phyloP scores from a whole-genome alignment of 2,329 filamentous ascomycete species.

The Bipolaris sorokiniana region DNA sequence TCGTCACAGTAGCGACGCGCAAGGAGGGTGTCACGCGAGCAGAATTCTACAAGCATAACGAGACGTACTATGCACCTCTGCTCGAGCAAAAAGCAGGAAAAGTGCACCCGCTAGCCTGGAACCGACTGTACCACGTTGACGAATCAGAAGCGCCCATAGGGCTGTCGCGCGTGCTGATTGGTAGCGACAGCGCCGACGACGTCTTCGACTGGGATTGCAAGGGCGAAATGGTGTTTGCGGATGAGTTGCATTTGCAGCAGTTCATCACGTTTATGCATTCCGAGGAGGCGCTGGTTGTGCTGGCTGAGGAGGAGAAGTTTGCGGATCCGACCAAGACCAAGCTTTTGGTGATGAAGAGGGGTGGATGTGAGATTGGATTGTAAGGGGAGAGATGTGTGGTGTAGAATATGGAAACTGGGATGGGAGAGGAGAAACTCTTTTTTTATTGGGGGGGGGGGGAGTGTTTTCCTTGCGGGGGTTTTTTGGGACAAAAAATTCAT shows the following conservation, averaged over 20 bases:
- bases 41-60: conserved; percentile 24
- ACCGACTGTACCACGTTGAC: conserved; percentile 22
- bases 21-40: conserved; percentile 22
- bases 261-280: conserved; percentile 29
- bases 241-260: conserved; percentile 30
- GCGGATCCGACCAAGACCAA: conserved; percentile 20
- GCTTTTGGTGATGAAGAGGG: conserved; percentile 25
- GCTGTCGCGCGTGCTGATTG: conserved; percentile 17
- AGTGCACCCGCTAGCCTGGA: conserved; percentile 27
- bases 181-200: conserved; percentile 11
- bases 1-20: conserved; percentile 21
- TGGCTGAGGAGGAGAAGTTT: conserved; percentile 30
- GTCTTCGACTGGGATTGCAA: conserved; percentile 30
- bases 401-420: background rate
- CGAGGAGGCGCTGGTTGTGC: conserved; percentile 12
- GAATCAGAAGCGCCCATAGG: conserved; percentile 21
- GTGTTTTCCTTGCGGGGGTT: background rate
- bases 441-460: background rate
- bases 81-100: conserved; percentile 21
- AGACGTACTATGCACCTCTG: conserved; percentile 17
- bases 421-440: too few species aligned
- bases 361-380: background rate
- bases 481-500: too few species aligned
- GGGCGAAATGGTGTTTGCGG: conserved; percentile 25
- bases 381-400: background rate